Evolutionary conservation across 495 filamentous ascomycete genomes (phyloP), one percentile per base, ranked within the genome.

Genomic region (Bathelium albidoporum): DNA sequence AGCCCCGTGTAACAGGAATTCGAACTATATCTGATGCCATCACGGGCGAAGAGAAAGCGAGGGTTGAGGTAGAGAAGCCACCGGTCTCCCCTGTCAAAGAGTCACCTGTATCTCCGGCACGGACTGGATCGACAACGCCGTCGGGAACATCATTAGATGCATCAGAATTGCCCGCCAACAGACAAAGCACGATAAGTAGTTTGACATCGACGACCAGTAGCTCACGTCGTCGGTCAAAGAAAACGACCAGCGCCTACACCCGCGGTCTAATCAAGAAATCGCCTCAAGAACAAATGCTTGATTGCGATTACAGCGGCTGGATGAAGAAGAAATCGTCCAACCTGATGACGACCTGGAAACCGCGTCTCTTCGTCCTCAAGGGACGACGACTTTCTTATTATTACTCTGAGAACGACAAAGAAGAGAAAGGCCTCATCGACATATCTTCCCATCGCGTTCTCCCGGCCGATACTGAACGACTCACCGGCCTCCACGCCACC

Each of bases 291-390:
- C 90, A 94, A 64, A 92, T 96, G 75, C 77, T 82, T 60, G 86
- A 84, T 61, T 93, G 90, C 55, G 94, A 99, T 69, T 99, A 92
- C 70, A 91, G 86, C 66, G 95, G 95, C 28, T 99, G 95, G 95
- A 99, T 99, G 95, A 97, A 96, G 79, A 99, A 99, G 82, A 87
- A 91, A 70, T 95, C 90, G 58, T 90, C 90, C 1, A 94, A 94
- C 66, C 78, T 97, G 59, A 95, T 97, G 88, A 88, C 90, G 2
- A 96, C 90, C 1, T 99, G 95, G 95, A 97, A 97, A 71, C 85
- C 89, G 44, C 86, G 95, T 10, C 82, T 97, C 34, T 99, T 99
- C 70, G 88, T 97, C 24, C 80, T 99, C 34, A 89, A 90, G 61
- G 95, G 95, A 52, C 83, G 90, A 65, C 85, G 95, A 16, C 82